Evolutionary conservation across 441 rosid genomes (phyloP).

Genomic region (Adansonia madagascariensis): DNA sequence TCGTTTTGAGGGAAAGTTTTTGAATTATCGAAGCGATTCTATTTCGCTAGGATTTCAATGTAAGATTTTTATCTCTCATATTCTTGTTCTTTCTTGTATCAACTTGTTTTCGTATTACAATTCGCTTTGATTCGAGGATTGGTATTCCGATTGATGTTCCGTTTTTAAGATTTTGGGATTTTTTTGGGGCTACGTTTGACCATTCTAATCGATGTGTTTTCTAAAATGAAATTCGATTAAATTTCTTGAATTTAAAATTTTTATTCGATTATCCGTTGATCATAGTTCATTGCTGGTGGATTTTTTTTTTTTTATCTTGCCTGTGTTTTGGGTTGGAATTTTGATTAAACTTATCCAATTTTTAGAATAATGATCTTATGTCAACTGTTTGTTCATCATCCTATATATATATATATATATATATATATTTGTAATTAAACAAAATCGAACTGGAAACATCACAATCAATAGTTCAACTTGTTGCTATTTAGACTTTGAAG

Average conservation of each 20-base stretch:
- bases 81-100: neutral
- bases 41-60: neutral
- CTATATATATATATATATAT: neutral
- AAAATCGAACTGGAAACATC: neutral
- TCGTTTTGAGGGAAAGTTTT: neutral
- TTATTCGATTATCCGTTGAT: neutral
- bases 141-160: neutral
- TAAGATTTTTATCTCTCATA: neutral
- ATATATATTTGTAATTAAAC: neutral
- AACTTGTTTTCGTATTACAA: neutral
- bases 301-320: conserved; percentile 1
- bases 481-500: neutral
- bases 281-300: neutral
- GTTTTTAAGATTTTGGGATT: neutral
- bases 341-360: neutral
- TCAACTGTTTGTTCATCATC: neutral
- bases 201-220: neutral
- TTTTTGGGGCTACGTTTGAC: neutral
- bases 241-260: neutral
- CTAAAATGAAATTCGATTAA: neutral
- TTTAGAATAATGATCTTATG: neutral
- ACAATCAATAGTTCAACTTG: neutral
- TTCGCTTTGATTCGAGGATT: neutral
- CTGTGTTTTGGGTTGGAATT: neutral
- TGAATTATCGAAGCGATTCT: neutral